Conservation (phyloP, 441 rosid genomes). For the Adansonia madagascariensis region DNA sequence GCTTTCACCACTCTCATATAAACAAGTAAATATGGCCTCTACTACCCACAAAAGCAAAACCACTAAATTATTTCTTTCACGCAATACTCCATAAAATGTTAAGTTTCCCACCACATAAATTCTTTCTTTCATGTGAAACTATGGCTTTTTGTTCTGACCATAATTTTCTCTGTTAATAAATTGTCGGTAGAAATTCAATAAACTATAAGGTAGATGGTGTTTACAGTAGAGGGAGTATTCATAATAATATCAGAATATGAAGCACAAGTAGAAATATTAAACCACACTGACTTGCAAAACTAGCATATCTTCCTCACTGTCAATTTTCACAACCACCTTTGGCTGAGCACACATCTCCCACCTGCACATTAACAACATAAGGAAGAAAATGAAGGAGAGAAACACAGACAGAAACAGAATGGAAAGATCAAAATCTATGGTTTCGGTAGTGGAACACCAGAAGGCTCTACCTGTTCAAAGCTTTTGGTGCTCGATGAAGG, state of each 20-base stretch:
- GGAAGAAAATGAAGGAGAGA: constrained; percentile 7
- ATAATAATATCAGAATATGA: constrained; percentile 1
- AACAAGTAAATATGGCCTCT: constrained; percentile 15
- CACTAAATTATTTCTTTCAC: background rate
- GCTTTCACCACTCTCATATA: background rate
- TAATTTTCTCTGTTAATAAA: background rate
- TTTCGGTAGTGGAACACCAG: constrained; percentile 7
- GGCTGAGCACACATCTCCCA: constrained; percentile 97
- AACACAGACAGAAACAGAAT: background rate
- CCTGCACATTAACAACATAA: constrained; percentile 45
- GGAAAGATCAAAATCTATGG: background rate
- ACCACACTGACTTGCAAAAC: constrained; percentile 73
- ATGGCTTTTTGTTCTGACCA: constrained; percentile 3
- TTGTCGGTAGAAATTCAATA: background rate
- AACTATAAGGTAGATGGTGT: constrained; percentile 14
- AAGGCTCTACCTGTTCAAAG: constrained; percentile 61
- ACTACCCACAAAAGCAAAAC: no score
- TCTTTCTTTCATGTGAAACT: background rate
- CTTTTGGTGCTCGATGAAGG: constrained; percentile 77
- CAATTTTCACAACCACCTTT: constrained; percentile 93
- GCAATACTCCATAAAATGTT: no score
- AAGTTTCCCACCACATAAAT: background rate
- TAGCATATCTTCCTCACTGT: constrained; percentile 88
- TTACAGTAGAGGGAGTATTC: background rate
- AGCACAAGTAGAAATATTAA: constrained; percentile 19